phyloP scores from a whole-genome alignment of 2,329 filamentous ascomycete genomes.

The Daldinia eschscholtzii region DNA sequence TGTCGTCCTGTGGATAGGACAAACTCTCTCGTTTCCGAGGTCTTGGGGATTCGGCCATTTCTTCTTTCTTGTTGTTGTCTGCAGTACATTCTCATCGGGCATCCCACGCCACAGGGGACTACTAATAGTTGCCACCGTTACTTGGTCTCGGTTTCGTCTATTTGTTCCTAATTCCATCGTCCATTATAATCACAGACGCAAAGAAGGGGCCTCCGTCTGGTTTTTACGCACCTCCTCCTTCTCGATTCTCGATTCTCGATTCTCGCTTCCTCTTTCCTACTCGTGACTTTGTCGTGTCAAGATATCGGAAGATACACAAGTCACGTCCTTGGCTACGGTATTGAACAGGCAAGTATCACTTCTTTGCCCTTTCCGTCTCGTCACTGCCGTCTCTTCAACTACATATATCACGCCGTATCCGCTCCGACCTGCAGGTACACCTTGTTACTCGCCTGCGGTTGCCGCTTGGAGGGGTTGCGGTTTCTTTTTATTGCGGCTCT shows the following conservation, averaged over 20 bases:
- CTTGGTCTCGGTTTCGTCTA: constrained; percentile 42
- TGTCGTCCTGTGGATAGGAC: constrained; percentile 32
- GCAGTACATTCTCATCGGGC: constrained; percentile 33
- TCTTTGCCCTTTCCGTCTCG: constrained; percentile 1
- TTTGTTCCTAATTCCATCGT: constrained; percentile 37
- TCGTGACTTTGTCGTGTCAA: constrained; percentile 32
- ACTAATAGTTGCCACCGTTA: constrained; percentile 19
- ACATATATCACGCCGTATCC: constrained; percentile 6
- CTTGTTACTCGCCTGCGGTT: constrained; percentile 29
- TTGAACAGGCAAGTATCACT: constrained; percentile 38
- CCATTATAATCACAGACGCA: constrained; percentile 30
- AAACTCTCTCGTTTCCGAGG: constrained; percentile 44
- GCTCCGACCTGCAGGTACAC: constrained; percentile 19
- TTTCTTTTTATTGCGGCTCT: constrained; percentile 37
- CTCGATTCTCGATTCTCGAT: not conserved
- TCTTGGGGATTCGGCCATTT: constrained; percentile 36
- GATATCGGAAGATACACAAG: constrained; percentile 25
- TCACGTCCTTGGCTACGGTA: constrained; percentile 14
- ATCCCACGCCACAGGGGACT: constrained; percentile 25
- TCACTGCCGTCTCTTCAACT: constrained; percentile 4
- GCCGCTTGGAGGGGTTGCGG: constrained; percentile 26
- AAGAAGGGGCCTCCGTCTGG: constrained; percentile 11
- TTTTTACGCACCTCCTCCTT: constrained; percentile 11
- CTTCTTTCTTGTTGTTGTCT: constrained; percentile 42
- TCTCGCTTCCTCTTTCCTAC: constrained; percentile 17